Percentiles rank a stretch among this genome's conserved stretches.
Conservation (phyloP, 2,329 filamentous ascomycete genomes). For the Verticillium dahliae region DNA sequence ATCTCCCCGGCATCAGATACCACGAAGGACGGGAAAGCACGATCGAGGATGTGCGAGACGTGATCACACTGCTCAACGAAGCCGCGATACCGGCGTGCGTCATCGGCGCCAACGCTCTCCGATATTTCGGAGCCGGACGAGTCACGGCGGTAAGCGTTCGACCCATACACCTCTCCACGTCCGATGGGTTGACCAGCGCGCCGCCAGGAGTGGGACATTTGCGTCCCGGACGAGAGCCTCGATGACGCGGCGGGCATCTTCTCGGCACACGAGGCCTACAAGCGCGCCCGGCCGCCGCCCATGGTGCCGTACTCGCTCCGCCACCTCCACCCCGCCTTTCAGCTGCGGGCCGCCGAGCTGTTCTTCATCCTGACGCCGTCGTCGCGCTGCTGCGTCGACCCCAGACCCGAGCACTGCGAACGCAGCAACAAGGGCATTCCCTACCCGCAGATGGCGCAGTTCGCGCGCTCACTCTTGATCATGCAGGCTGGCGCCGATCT, state of each 20-base stretch:
- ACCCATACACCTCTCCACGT: not conserved
- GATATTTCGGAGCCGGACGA: not conserved
- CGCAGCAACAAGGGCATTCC: not conserved
- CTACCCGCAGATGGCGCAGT: not conserved
- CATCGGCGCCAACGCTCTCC: not conserved
- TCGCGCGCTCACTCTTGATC: not conserved
- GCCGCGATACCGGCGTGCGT: not conserved
- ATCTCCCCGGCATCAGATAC: not conserved
- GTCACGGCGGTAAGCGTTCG: not conserved
- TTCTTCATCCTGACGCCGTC: not conserved
- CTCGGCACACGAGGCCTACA: not conserved
- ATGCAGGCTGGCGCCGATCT: not conserved
- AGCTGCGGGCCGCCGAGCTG: not conserved
- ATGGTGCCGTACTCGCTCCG: not conserved
- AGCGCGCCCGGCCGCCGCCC: not conserved
- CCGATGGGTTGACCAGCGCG: not conserved
- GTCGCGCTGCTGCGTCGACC: not conserved
- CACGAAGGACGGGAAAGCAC: not conserved
- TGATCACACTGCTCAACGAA: not conserved
- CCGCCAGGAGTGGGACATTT: not conserved
- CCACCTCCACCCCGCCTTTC: not conserved
- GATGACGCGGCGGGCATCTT: not conserved
- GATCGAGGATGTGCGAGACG: not conserved
- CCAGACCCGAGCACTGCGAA: not conserved
- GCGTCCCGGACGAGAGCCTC: not conserved